Conservation (phyloP, 2,329 filamentous ascomycete species). For the Trichoderma breve region DNA sequence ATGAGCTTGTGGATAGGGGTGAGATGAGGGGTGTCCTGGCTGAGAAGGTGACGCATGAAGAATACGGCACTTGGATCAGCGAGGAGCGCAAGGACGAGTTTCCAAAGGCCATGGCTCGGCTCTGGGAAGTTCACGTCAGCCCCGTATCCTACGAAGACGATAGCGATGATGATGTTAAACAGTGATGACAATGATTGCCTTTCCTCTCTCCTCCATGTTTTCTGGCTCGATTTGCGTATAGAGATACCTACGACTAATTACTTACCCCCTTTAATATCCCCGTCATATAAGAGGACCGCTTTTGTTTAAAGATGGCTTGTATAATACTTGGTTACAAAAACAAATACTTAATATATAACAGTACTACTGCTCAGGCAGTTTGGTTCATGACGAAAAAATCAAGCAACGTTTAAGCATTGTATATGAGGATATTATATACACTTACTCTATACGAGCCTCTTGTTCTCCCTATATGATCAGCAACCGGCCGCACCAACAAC, state of each 20-base stretch:
- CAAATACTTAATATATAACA: background rate
- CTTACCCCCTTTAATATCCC: background rate
- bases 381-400: no score
- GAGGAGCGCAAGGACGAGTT: constrained; percentile 33
- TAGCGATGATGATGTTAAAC: background rate
- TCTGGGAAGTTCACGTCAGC: constrained; percentile 46
- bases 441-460: background rate
- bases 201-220: background rate
- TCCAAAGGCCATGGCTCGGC: constrained; percentile 33
- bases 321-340: background rate
- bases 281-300: background rate
- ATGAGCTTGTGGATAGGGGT: background rate
- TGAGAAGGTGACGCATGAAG: constrained; percentile 46
- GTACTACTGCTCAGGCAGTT: background rate
- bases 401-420: no score
- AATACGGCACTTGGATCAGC: constrained; percentile 42
- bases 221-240: background rate
- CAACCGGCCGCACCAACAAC: no score
- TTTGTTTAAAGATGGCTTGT: background rate
- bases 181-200: background rate
- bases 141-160: constrained; percentile 23
- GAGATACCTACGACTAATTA: background rate
- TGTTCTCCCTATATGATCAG: no score
- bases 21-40: constrained; percentile 47
- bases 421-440: background rate